Conservation (phyloP, 805 yeast species). For the Sugiyamaella valdiviana region DNA sequence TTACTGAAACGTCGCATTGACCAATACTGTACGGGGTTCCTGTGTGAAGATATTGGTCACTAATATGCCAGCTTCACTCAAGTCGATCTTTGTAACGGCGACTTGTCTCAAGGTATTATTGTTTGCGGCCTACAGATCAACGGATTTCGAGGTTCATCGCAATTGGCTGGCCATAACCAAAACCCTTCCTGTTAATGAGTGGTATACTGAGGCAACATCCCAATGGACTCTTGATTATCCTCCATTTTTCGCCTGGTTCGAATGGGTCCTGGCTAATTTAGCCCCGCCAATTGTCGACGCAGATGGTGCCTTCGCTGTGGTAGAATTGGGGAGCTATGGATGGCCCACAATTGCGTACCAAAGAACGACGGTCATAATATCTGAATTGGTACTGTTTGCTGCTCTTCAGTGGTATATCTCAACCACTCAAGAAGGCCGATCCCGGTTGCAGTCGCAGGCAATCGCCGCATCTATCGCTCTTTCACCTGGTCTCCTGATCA, state of each 20-base stretch:
- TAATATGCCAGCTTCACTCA: slow-evolving; percentile 40
- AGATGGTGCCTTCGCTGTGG: slow-evolving; percentile 76
- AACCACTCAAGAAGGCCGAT: slow-evolving; percentile 22
- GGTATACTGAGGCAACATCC: slow-evolving; percentile 78
- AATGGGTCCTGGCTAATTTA: slow-evolving; percentile 66
- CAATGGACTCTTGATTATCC: slow-evolving; percentile 98
- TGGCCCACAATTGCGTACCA: slow-evolving; percentile 79
- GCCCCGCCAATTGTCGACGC: slow-evolving; percentile 56
- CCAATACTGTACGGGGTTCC: not conserved
- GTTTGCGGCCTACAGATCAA: slow-evolving; percentile 81
- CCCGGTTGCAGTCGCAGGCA: slow-evolving; percentile 53
- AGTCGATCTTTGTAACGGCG: slow-evolving; percentile 63
- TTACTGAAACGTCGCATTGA: not conserved
- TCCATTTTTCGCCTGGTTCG: slow-evolving; percentile 95
- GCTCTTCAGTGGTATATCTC: slow-evolving; percentile 68
- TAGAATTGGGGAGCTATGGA: slow-evolving; percentile 60
- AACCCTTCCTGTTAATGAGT: slow-evolving; percentile 60
- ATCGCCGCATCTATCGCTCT: slow-evolving; percentile 75
- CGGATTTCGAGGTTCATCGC: slow-evolving; percentile 95
- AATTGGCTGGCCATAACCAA: slow-evolving; percentile 94
- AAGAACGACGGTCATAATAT: slow-evolving; percentile 67
- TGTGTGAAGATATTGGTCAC: slow-evolving; percentile 8
- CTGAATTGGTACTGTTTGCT: slow-evolving; percentile 65
- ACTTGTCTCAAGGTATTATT: slow-evolving; percentile 53
- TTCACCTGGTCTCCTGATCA: slow-evolving; percentile 83